A percentile compares a stretch with the other conserved stretches of the same genome.
phyloP scores from a whole-genome alignment of 2,329 filamentous ascomycete genomes.

The Ascochyta lentis region DNA sequence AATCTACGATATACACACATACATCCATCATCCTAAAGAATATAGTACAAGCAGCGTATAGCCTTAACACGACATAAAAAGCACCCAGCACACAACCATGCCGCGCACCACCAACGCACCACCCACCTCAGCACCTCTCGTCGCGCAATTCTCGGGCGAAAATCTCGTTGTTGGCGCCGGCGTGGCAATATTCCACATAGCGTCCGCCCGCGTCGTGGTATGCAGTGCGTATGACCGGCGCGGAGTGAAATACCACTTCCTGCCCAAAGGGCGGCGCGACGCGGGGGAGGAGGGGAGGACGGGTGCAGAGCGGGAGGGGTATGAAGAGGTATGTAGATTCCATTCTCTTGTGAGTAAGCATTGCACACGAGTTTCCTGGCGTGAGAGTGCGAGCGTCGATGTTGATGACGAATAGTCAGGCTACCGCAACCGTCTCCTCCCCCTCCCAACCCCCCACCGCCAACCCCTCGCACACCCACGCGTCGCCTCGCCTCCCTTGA shows the following conservation, averaged over 20 bases:
- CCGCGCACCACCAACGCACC: slow-evolving; percentile 11
- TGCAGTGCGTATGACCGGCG: slow-evolving; percentile 52
- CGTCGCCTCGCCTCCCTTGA: slow-evolving; percentile 33
- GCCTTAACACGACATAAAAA: too few species aligned
- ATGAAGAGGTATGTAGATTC: slow-evolving; percentile 52
- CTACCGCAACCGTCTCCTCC: slow-evolving; percentile 58
- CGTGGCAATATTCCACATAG: slow-evolving; percentile 60
- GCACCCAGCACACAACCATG: slow-evolving; percentile 2
- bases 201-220: slow-evolving; percentile 54
- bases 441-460: slow-evolving; percentile 52
- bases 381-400: neutral
- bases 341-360: neutral
- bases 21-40: too few species aligned
- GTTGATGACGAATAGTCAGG: slow-evolving; percentile 45
- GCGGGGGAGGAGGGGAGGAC: slow-evolving; percentile 52
- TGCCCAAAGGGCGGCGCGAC: slow-evolving; percentile 58
- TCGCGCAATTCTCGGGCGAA: slow-evolving; percentile 39
- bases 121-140: slow-evolving; percentile 20
- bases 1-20: too few species aligned
- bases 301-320: slow-evolving; percentile 58
- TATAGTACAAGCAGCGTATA: too few species aligned
- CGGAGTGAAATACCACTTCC: slow-evolving; percentile 52
- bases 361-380: too few species aligned
- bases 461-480: slow-evolving; percentile 51
- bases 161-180: slow-evolving; percentile 46